Conservation (phyloP, 352 stramenopile species). For the Globisporangium rhizosaccharum region DNA sequence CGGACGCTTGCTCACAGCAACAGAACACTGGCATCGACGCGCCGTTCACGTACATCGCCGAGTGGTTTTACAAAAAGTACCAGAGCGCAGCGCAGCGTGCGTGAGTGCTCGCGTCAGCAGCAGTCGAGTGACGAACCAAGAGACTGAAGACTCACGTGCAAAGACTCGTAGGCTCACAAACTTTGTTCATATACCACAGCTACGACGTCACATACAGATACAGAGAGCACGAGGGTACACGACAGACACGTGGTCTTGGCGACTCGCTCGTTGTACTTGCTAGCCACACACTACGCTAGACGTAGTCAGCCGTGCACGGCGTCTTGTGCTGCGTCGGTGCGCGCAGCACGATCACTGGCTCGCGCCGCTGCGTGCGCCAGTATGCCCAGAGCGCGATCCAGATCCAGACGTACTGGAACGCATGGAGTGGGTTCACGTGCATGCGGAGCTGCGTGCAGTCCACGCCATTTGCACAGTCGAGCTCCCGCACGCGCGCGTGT, state of each 20-base stretch:
- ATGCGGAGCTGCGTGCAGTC: conserved; percentile 35
- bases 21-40: conserved; percentile 69
- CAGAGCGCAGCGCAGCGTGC: conserved; percentile 53
- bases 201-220: not conserved
- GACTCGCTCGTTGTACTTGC: not conserved
- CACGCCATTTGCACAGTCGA: conserved; percentile 55
- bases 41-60: conserved; percentile 72
- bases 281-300: not conserved
- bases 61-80: conserved; percentile 86
- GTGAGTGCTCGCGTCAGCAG: conserved; percentile 8
- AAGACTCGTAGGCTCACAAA: no score
- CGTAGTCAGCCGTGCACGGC: not conserved
- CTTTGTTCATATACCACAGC: not conserved
- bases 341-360: not conserved
- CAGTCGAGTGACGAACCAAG: not conserved
- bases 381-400: conserved; percentile 14
- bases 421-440: conserved; percentile 29
- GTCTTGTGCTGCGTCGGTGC: conserved; percentile 2
- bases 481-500: conserved; percentile 19
- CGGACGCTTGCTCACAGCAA: conserved; percentile 28
- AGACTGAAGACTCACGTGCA: not conserved
- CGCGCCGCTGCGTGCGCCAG: conserved; percentile 11
- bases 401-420: conserved; percentile 23
- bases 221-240: not conserved
- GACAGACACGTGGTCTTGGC: not conserved